phyloP scores from a whole-genome alignment of 2,329 filamentous ascomycete species.

The Trichophyton rubrum region DNA sequence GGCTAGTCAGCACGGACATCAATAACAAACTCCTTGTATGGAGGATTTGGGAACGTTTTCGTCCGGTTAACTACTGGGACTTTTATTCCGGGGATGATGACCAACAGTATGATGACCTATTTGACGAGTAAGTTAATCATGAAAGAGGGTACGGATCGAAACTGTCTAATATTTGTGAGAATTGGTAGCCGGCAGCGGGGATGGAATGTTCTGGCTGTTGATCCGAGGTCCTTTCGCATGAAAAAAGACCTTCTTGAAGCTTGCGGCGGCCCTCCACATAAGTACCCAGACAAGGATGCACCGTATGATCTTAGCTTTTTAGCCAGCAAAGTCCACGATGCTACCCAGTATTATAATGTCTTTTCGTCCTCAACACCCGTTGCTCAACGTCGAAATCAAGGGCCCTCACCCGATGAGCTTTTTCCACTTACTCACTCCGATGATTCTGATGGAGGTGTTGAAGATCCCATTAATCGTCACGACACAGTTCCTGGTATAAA shows the following conservation, averaged over 20 bases:
- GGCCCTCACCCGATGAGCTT: constrained; percentile 8
- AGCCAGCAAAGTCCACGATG: constrained; percentile 18
- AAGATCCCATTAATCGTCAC: neutral
- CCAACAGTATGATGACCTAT: neutral
- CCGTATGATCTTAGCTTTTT: constrained; percentile 19
- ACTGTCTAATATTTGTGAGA: constrained; percentile 10
- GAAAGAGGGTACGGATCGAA: constrained; percentile 13
- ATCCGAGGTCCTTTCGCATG: constrained; percentile 31
- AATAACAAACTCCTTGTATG: constrained; percentile 38
- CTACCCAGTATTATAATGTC: constrained; percentile 21
- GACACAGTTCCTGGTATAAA: neutral
- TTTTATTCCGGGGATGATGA: constrained; percentile 5
- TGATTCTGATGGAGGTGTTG: constrained; percentile 11
- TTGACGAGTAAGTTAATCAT: constrained; percentile 9
- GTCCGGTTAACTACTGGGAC: constrained; percentile 15
- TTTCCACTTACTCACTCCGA: constrained; percentile 9
- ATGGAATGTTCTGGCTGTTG: constrained; percentile 37
- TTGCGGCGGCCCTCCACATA: constrained; percentile 26
- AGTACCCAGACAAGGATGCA: constrained; percentile 12
- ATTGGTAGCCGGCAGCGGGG: constrained; percentile 21
- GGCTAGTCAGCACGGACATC: constrained; percentile 48
- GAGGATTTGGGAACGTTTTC: constrained; percentile 33
- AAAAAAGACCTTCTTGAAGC: constrained; percentile 26
- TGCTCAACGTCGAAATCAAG: neutral
- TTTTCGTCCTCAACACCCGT: constrained; percentile 10